Evolutionary conservation across 2,329 filamentous ascomycete genomes (phyloP).

Genomic region (Arthrobotrys megalospora): DNA sequence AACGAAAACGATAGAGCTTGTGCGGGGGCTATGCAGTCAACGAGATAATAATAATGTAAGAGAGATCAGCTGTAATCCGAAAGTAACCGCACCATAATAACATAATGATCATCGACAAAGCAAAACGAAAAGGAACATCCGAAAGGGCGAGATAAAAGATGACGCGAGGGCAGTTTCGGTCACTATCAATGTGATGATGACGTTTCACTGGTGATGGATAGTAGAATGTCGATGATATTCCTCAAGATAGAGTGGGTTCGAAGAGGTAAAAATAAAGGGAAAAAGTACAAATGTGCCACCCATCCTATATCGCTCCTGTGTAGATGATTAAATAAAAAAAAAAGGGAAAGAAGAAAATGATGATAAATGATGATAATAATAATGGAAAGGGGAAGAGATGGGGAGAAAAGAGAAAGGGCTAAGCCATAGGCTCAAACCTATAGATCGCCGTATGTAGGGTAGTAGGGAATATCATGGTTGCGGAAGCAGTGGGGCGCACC

Average conservation of each 20-base stretch:
- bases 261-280: not conserved
- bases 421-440: no score
- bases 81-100: conserved; percentile 60
- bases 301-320: conserved; percentile 28
- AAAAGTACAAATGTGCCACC: conserved; percentile 27
- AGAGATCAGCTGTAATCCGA: conserved; percentile 48
- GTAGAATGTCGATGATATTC: conserved; percentile 7
- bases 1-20: conserved; percentile 29
- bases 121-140: conserved; percentile 19
- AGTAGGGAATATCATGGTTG: no score
- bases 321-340: conserved; percentile 4
- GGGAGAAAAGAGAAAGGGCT: not conserved
- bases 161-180: not conserved
- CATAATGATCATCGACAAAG: conserved; percentile 53
- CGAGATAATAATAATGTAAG: conserved; percentile 25
- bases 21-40: conserved; percentile 34
- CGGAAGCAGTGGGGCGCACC: no score
- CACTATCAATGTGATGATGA: not conserved
- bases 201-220: not conserved
- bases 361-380: conserved; percentile 7
- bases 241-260: not conserved
- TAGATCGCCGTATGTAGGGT: no score
- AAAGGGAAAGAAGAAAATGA: conserved; percentile 7
- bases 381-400: not conserved
- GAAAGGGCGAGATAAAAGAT: not conserved